Percentiles rank a stretch among this genome's conserved stretches.
Conservation (phyloP, 768 basidiomycete species). For the Chalciporus piperatus region DNA sequence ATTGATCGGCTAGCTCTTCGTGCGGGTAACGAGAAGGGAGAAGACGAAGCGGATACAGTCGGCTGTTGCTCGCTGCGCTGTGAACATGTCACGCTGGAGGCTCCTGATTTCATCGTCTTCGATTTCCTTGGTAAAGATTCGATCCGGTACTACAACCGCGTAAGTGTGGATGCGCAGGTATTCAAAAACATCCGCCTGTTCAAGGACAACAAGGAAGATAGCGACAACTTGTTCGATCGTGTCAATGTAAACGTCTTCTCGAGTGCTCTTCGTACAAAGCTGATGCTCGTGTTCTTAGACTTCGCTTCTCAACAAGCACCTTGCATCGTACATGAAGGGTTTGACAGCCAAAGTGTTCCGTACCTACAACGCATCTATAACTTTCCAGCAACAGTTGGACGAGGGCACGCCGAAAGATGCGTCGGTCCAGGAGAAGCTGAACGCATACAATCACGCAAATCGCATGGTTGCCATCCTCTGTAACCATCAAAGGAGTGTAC, state of each 20-base stretch:
- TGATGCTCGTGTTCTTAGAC: slow-evolving; percentile 52
- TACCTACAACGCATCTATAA: slow-evolving; percentile 98
- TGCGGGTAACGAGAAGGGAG: slow-evolving; percentile 99
- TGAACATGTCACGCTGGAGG: slow-evolving; percentile 92
- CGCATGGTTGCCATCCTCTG: slow-evolving; percentile 96
- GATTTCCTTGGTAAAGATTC: slow-evolving; percentile 99
- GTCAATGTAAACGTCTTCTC: slow-evolving; percentile 58
- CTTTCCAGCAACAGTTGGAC: slow-evolving; percentile 90
- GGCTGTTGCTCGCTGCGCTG: slow-evolving; percentile 97
- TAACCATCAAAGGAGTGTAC: slow-evolving; percentile 96
- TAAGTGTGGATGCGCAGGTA: slow-evolving; percentile 85
- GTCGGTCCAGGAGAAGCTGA: slow-evolving; percentile 91
- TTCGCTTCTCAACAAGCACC: slow-evolving; percentile 82
- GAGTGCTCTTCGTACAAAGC: slow-evolving; percentile 3
- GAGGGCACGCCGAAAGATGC: slow-evolving; percentile 64
- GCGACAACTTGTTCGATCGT: slow-evolving; percentile 91
- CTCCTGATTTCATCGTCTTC: slow-evolving; percentile 85
- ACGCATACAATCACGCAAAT: slow-evolving; percentile 96
- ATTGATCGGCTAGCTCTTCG: slow-evolving; percentile 96
- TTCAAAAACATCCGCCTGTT: slow-evolving; percentile 99
- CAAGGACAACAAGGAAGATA: slow-evolving; percentile 88
- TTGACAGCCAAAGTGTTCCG: slow-evolving; percentile 99
- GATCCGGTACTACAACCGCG: slow-evolving; percentile 93
- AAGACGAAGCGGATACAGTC: slow-evolving; percentile 98
- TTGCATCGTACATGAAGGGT: slow-evolving; percentile 93